Evolutionary conservation across 768 basidiomycete species (phyloP).

Genomic region (Coprinellus micaceus): DNA sequence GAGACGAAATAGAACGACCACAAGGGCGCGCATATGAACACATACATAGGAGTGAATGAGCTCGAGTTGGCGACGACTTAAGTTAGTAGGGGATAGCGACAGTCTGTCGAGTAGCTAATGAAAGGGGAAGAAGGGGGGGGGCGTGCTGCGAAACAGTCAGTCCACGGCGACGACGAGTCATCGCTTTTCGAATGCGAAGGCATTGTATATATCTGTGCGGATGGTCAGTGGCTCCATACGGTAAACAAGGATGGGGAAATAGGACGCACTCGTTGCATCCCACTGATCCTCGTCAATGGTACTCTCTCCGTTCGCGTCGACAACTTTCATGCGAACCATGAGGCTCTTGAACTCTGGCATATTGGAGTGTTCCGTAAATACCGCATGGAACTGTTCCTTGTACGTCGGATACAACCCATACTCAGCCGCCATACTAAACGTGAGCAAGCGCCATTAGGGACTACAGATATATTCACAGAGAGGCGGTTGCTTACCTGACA

Average conservation of each 20-base stretch:
- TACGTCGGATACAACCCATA: slow-evolving; percentile 74
- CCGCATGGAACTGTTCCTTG: slow-evolving; percentile 86
- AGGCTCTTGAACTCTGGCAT: slow-evolving; percentile 73
- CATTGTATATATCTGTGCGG: slow-evolving; percentile 81
- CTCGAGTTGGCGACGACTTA: too few relatives aligned
- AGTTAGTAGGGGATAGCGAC: too few relatives aligned
- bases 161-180: slow-evolving; percentile 15
- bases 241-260: background rate
- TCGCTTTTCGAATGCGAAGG: slow-evolving; percentile 84
- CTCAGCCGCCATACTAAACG: slow-evolving; percentile 74
- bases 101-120: too few relatives aligned
- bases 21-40: too few relatives aligned
- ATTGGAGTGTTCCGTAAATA: slow-evolving; percentile 79
- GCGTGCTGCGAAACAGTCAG: too few relatives aligned
- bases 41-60: too few relatives aligned
- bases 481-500: slow-evolving; percentile 63
- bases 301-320: slow-evolving; percentile 81
- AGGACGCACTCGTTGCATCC: slow-evolving; percentile 91
- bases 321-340: slow-evolving; percentile 87
- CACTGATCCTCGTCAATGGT: slow-evolving; percentile 94
- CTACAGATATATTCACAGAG: too few relatives aligned
- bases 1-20: too few relatives aligned
- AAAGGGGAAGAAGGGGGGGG: too few relatives aligned
- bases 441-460: slow-evolving; percentile 65
- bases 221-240: slow-evolving; percentile 5